A percentile compares a stretch with the other conserved stretches of the same genome.
phyloP scores from a whole-genome alignment of 2,329 filamentous ascomycete genomes.

The Talaromyces amestolkiae region DNA sequence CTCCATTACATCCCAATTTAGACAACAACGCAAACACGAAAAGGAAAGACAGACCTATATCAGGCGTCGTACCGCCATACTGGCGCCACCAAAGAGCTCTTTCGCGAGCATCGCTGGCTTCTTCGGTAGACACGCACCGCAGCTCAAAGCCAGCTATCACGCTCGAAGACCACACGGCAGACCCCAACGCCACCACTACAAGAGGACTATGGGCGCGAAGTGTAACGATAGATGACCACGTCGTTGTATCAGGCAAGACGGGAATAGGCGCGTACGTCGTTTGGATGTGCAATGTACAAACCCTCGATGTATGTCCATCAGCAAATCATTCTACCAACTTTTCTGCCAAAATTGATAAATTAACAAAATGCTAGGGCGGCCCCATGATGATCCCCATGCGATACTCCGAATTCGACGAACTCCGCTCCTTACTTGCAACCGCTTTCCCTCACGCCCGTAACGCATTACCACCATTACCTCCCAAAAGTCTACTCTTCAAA shows the following conservation, averaged over 20 bases:
- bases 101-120: conserved; percentile 42
- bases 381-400: conserved; percentile 61
- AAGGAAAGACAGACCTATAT: conserved; percentile 27
- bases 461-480: conserved; percentile 85
- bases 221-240: conserved; percentile 62
- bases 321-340: neutral
- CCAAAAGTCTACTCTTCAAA: conserved; percentile 79
- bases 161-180: conserved; percentile 64
- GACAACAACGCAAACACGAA: neutral
- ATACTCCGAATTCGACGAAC: conserved; percentile 90
- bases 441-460: conserved; percentile 82
- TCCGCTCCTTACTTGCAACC: conserved; percentile 68
- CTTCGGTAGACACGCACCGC: conserved; percentile 33
- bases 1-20: neutral
- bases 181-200: conserved; percentile 54
- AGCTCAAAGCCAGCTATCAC: conserved; percentile 47
- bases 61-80: conserved; percentile 43
- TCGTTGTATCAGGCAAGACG: conserved; percentile 58
- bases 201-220: conserved; percentile 61
- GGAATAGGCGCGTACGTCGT: conserved; percentile 86
- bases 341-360: neutral
- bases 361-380: conserved; percentile 46
- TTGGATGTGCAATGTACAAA: conserved; percentile 87
- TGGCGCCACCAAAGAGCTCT: conserved; percentile 45
- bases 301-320: conserved; percentile 64